These are phyloP conservation scores for Dimargaris verticillata DNA, from an alignment of 192 early-diverging fungal genomes.

Conservation along the genomic window DNA sequence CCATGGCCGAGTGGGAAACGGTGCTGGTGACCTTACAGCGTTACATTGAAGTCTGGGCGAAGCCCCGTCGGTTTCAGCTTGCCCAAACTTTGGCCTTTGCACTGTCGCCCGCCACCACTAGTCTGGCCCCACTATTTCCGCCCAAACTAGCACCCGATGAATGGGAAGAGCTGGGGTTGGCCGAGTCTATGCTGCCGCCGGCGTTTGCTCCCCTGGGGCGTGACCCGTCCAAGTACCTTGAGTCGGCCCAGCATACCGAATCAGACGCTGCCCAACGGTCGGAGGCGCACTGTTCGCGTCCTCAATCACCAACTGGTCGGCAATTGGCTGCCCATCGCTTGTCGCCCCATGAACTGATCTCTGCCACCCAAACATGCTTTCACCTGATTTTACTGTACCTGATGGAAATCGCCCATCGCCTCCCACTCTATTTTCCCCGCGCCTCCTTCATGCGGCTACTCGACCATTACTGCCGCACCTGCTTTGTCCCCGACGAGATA, in stretches of 20 bases:
- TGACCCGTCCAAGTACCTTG: background rate
- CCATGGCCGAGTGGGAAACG: conserved; percentile 3
- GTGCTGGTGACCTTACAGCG: background rate
- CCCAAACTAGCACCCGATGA: background rate
- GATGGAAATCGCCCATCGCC: conserved; percentile 10
- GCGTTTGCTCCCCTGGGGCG: background rate
- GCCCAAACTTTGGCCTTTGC: background rate
- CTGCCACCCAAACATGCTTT: background rate
- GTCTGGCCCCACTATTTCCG: background rate
- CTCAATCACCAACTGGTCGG: background rate
- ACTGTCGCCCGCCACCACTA: background rate
- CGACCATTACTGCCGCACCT: conserved; percentile 4
- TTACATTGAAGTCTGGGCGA: background rate
- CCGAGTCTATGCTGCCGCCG: background rate
- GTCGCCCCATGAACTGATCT: background rate
- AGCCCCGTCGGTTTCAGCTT: background rate
- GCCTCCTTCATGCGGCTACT: background rate
- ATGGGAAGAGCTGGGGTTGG: background rate
- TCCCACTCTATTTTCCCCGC: conserved; percentile 7
- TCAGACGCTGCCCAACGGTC: background rate
- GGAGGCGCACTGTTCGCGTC: background rate
- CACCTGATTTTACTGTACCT: conserved; percentile 4
- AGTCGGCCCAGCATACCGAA: background rate
- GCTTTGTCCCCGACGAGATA: conserved; percentile 8
- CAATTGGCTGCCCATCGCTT: background rate